A percentile compares a stretch with the other conserved stretches of the same genome.
These are phyloP conservation scores for Lunularia cruciata DNA, from an alignment of 225 moss, liverwort and hornwort genomes.

Conservation along the genomic window DNA sequence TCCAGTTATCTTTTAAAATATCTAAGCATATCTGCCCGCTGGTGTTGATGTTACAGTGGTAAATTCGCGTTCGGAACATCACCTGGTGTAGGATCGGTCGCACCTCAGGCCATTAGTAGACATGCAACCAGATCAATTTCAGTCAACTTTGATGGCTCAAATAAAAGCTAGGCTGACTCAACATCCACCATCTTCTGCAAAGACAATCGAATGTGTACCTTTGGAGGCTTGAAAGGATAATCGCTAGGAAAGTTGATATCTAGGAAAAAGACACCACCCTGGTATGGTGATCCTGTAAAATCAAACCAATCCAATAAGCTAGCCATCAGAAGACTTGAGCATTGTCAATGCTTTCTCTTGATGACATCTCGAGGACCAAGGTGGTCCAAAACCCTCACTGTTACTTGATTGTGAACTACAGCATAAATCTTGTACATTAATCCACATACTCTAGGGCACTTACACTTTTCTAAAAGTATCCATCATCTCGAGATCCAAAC, in stretches of 20 bases:
- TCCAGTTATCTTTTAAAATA: conserved; percentile 99
- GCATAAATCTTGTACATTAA: no score
- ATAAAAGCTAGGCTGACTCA: no score
- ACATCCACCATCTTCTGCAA: no score
- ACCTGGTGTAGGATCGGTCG: conserved; percentile 50
- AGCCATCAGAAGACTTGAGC: no score
- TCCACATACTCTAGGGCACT: no score
- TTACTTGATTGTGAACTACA: no score
- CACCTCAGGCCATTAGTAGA: neutral
- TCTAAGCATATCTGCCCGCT: conserved; percentile 98
- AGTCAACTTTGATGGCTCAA: neutral
- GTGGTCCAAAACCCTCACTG: no score
- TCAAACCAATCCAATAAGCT: neutral
- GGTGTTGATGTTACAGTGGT: conserved; percentile 99
- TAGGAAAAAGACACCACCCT: conserved; percentile 94
- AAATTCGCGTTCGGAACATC: conserved; percentile 97
- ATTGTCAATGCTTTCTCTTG: no score
- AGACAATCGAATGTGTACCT: conserved; percentile 39
- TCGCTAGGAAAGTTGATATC: conserved; percentile 98
- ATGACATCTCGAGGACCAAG: no score
- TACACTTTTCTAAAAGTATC: no score
- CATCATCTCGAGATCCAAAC: no score
- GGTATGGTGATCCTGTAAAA: conserved; percentile 89
- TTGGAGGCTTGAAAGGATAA: conserved; percentile 98
- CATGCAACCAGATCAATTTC: neutral